Base-by-base conservation (phyloP, 257 asterid species). In the Anisodus acutangulus region DNA sequence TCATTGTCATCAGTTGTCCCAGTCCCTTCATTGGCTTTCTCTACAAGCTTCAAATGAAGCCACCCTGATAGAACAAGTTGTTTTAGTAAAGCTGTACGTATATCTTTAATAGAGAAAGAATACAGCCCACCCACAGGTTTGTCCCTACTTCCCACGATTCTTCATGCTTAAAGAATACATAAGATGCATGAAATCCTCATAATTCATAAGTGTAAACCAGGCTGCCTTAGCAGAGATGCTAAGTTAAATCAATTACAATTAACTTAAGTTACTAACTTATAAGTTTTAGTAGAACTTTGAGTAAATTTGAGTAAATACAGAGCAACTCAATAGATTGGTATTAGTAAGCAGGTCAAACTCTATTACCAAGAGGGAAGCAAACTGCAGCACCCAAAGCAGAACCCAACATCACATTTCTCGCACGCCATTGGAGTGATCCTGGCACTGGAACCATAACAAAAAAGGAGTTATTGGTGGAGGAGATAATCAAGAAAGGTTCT, bases 291-390 rank as follows among this genome's bases (percentile, higher is more conserved):
- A 12, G 49, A 78, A 78, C 12, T 53, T 53, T 26, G 47, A 53
- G 64, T 1, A 78, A 51, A 37, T 53, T 53, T 26, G 47, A 53
- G 64, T 1, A 78, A 51, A 37, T 26, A 31, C 15, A 8, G 15
- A 26, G 35, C 37, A 72, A 26, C 54, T 74, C 8, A 16, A 8
- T 58, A 68, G 58, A 11, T 10, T 16, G 13, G 37, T 55, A 51
- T 22, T 12, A 64, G 35, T 15, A 83, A 58, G 60, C 76, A n/a
- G 45, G 58, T 66, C 16, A 9, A 39, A 68, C 22, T 76, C 51
- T 35, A 68, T 88, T 93, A 96, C 99, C 99, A 62, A 97, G 91
- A 22, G 99, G 99, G 82, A 95, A 95, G 89, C 98, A 93, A 84
- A 95, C 83, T 79, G 93, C 91, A 85, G 98, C 98, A 88, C 98